Evolutionary conservation across 2,329 filamentous ascomycete genomes (phyloP).

Genomic region (Penicillium nordicum): DNA sequence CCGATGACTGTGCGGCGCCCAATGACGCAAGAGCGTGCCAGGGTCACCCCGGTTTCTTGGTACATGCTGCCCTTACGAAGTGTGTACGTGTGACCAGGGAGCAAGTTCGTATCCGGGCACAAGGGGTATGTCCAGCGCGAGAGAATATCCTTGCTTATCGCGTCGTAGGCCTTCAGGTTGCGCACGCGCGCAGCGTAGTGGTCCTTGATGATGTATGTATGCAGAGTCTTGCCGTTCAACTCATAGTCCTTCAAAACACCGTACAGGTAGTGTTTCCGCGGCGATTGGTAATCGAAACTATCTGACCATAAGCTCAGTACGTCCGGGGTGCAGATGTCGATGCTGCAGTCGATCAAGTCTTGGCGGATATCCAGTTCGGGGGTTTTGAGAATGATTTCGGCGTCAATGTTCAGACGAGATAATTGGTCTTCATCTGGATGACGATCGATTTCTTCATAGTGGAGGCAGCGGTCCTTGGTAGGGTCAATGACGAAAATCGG

Average conservation of each 20-base stretch:
- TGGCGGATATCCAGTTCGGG: conserved; percentile 77
- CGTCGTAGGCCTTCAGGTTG: conserved; percentile 85
- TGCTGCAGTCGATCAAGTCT: conserved; percentile 88
- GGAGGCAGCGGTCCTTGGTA: conserved; percentile 73
- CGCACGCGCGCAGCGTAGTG: conserved; percentile 83
- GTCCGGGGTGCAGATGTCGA: conserved; percentile 96
- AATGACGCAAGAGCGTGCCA: conserved; percentile 69
- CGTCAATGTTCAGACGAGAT: conserved; percentile 63
- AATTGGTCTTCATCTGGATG: conserved; percentile 52
- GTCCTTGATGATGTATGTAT: conserved; percentile 77
- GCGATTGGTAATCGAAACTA: conserved; percentile 93
- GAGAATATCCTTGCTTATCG: conserved; percentile 82
- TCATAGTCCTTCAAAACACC: conserved; percentile 96
- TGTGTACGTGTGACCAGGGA: conserved; percentile 73
- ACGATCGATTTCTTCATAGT: conserved; percentile 88
- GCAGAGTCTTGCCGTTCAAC: conserved; percentile 93
- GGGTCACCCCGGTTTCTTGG: conserved; percentile 71
- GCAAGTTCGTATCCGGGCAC: conserved; percentile 81
- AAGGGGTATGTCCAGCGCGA: conserved; percentile 84
- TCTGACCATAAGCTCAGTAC: conserved; percentile 94
- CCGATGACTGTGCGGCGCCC: conserved; percentile 71
- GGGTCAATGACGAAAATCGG: conserved; percentile 86
- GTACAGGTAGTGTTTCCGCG: conserved; percentile 82
- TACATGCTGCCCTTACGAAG: conserved; percentile 68
- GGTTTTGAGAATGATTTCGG: conserved; percentile 69